Percentiles rank a stretch among this genome's conserved stretches.
These are phyloP conservation scores for Cercospora sp. DNA, from an alignment of 2,329 filamentous ascomycete genomes.

Conservation along the genomic window DNA sequence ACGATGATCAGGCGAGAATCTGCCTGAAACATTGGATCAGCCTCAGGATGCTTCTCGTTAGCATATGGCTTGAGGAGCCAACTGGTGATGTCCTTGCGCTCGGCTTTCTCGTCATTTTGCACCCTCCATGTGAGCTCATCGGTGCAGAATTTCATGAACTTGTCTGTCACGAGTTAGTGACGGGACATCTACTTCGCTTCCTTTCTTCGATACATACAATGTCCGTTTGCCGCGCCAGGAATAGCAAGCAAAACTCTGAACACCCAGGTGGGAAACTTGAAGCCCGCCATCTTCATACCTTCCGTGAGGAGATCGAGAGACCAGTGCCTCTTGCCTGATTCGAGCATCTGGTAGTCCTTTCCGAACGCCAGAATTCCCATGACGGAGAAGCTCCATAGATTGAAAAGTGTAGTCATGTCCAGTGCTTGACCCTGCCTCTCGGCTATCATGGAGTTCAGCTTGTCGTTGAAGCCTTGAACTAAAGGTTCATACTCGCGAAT, in stretches of 20 bases:
- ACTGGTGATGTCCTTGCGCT: conserved; percentile 31
- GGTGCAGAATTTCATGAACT: conserved; percentile 42
- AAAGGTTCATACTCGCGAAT: conserved; percentile 46
- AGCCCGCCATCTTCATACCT: conserved; percentile 33
- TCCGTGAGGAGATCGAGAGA: conserved; percentile 42
- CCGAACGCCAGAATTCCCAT: conserved; percentile 49
- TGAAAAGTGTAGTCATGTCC: conserved; percentile 44
- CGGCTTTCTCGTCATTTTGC: conserved; percentile 24
- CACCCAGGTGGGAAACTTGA: conserved; percentile 38
- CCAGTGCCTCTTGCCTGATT: conserved; percentile 38
- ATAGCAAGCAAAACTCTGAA: conserved; percentile 37
- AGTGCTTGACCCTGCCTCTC: conserved; percentile 34
- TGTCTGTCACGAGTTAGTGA: conserved; percentile 13
- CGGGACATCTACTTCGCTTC: neutral
- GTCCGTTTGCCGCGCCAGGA: conserved; percentile 38
- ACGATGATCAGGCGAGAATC: conserved; percentile 38
- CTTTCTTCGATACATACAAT: conserved; percentile 19
- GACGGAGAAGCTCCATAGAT: conserved; percentile 48
- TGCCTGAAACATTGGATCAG: conserved; percentile 31
- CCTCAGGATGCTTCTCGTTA: conserved; percentile 29
- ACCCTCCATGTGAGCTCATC: conserved; percentile 39
- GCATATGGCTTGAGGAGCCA: conserved; percentile 37
- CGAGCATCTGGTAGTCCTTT: conserved; percentile 44
- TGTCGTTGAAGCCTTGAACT: conserved; percentile 40
- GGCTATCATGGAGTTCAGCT: conserved; percentile 38